These are phyloP conservation scores for Babesia microti DNA, from an alignment of 169 alveolate genomes.

Conservation along the genomic window DNA sequence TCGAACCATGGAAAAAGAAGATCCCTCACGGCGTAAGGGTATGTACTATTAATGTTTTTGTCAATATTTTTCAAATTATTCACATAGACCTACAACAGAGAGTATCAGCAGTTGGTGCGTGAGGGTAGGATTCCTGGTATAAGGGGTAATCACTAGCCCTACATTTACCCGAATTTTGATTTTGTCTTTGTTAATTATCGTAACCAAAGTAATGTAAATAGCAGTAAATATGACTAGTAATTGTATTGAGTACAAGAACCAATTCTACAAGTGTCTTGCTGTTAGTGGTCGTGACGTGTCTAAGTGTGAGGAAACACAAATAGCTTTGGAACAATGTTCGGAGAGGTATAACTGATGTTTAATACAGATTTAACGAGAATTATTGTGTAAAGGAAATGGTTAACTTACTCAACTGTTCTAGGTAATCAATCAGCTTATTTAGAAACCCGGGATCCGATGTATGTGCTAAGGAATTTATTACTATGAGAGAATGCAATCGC, in stretches of 20 bases:
- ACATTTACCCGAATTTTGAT: too few species aligned
- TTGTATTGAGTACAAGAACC: conserved; percentile 22
- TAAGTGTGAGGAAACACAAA: conserved; percentile 19
- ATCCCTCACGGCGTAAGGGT: conserved; percentile 59
- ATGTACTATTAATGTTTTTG: too few species aligned
- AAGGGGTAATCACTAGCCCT: conserved; percentile 30
- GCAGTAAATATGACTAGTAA: conserved; percentile 11
- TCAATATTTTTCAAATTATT: neutral
- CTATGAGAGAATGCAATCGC: conserved; percentile 61
- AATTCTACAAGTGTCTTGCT: conserved; percentile 35
- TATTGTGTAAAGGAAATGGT: conserved; percentile 54
- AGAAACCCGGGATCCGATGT: conserved; percentile 53
- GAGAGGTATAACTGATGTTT: conserved; percentile 7
- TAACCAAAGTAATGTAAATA: neutral
- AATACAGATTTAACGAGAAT: conserved; percentile 7
- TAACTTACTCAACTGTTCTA: conserved; percentile 47
- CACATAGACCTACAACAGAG: conserved; percentile 52
- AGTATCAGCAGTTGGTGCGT: conserved; percentile 55
- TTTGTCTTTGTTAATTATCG: neutral
- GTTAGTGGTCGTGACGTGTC: conserved; percentile 32
- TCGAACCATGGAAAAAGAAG: conserved; percentile 56
- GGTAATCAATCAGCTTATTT: conserved; percentile 27
- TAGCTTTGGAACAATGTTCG: conserved; percentile 31
- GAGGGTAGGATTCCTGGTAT: conserved; percentile 58
- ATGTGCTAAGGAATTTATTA: conserved; percentile 60